Percentiles rank a stretch among this genome's conserved stretches.
These are phyloP conservation scores for Podaxis carcinomalis DNA, from an alignment of 768 basidiomycete species.

Conservation along the genomic window DNA sequence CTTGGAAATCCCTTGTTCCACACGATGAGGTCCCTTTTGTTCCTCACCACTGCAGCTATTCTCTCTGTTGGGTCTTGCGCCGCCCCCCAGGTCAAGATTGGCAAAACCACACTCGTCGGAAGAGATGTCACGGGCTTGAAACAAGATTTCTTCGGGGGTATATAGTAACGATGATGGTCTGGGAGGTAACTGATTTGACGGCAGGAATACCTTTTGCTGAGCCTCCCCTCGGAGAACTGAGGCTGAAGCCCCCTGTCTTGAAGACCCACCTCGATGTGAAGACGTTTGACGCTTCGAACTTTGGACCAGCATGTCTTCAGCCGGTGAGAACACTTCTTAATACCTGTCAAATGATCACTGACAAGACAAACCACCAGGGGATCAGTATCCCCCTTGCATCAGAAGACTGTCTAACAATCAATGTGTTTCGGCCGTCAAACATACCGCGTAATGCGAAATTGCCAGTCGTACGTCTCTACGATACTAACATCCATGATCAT, in stretches of 20 bases:
- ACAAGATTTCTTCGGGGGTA: constrained; percentile 48
- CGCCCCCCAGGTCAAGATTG: constrained; percentile 33
- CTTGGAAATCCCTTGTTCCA: neutral
- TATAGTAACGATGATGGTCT: neutral
- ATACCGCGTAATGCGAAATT: constrained; percentile 22
- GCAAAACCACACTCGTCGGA: constrained; percentile 34
- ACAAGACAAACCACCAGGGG: constrained; percentile 19
- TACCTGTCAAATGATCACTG: neutral
- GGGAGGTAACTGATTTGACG: neutral
- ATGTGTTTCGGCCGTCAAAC: constrained; percentile 49
- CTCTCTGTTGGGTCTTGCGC: constrained; percentile 11
- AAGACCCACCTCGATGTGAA: constrained; percentile 31
- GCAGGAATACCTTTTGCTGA: constrained; percentile 50
- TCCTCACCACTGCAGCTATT: constrained; percentile 1
- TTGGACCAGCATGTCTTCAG: constrained; percentile 48
- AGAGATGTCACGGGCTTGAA: constrained; percentile 26
- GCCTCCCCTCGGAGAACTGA: constrained; percentile 44
- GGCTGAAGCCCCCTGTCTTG: constrained; percentile 42
- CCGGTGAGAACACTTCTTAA: constrained; percentile 22
- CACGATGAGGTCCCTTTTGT: constrained; percentile 1
- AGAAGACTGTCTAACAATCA: constrained; percentile 59
- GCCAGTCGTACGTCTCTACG: constrained; percentile 30
- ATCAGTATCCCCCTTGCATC: constrained; percentile 32
- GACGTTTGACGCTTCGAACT: constrained; percentile 42
- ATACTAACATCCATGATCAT: neutral